A percentile compares a stretch with the other conserved stretches of the same genome.
Evolutionary conservation across 495 filamentous ascomycete genomes (phyloP).

Genomic region (Daldinia childiae): DNA sequence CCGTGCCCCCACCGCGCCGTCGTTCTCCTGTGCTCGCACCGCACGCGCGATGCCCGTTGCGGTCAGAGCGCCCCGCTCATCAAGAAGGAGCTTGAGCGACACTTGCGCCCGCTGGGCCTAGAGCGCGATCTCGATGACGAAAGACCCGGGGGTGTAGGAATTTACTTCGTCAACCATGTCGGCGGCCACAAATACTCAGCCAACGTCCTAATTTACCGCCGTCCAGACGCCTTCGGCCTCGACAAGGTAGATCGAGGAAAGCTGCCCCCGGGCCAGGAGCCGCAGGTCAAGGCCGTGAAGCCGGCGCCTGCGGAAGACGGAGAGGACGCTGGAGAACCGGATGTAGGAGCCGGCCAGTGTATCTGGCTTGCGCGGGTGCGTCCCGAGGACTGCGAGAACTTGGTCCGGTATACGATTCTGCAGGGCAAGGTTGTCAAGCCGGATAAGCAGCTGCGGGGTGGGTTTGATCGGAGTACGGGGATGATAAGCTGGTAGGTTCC

Average conservation of each 20-base stretch:
- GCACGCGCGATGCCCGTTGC: constrained; percentile 91
- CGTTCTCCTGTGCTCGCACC: constrained; percentile 93
- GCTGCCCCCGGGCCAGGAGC: constrained; percentile 44
- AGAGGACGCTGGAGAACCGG: constrained; percentile 34
- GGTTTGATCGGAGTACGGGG: constrained; percentile 84
- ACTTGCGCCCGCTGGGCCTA: constrained; percentile 83
- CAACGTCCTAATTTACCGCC: constrained; percentile 89
- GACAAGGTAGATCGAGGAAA: constrained; percentile 54
- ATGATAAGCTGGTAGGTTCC: constrained; percentile 81
- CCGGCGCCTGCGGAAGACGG: constrained; percentile 13
- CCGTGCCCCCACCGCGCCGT: constrained; percentile 82
- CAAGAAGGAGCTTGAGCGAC: constrained; percentile 85
- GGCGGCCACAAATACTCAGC: constrained; percentile 95
- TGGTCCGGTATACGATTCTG: constrained; percentile 87
- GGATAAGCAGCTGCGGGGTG: constrained; percentile 81
- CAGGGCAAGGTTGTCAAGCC: constrained; percentile 95
- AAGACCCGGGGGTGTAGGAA: constrained; percentile 86
- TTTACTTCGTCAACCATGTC: constrained; percentile 96
- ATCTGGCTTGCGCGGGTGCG: constrained; percentile 92
- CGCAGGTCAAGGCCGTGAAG: constrained; percentile 25
- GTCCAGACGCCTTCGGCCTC: constrained; percentile 67
- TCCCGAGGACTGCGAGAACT: constrained; percentile 94
- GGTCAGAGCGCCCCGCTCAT: constrained; percentile 92
- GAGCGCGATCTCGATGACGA: constrained; percentile 89
- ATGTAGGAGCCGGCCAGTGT: constrained; percentile 78